Evolutionary conservation across 2,329 filamentous ascomycete species (phyloP).

Genomic region (Chaetomium sp.): DNA sequence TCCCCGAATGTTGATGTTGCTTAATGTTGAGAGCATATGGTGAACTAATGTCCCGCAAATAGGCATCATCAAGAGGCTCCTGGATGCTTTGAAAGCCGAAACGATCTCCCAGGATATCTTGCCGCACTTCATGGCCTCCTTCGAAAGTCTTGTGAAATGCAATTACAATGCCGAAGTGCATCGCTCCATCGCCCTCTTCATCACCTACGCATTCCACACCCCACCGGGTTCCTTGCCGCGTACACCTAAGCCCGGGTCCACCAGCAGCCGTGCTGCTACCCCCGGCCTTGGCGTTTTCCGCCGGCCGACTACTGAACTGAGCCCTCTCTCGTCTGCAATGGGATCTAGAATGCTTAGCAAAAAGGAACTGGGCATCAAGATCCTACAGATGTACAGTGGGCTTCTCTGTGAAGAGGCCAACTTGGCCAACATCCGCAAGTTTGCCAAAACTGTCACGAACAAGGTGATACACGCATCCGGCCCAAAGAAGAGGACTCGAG

Average conservation of each 20-base stretch:
- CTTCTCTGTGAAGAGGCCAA: constrained; percentile 71
- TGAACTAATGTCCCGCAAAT: constrained; percentile 16
- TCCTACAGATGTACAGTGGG: constrained; percentile 70
- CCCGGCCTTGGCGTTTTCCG: constrained; percentile 31
- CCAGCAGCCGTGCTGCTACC: constrained; percentile 35
- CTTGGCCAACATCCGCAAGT: constrained; percentile 67
- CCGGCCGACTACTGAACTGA: constrained; percentile 33
- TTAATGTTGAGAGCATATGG: not conserved
- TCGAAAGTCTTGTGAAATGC: constrained; percentile 71
- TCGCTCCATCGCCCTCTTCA: constrained; percentile 79
- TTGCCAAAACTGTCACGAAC: constrained; percentile 90
- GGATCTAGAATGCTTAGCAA: constrained; percentile 46
- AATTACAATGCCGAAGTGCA: constrained; percentile 80
- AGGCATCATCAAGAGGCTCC: constrained; percentile 84
- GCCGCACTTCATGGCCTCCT: constrained; percentile 68
- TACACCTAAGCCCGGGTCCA: constrained; percentile 42
- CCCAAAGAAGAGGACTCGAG: constrained; percentile 16
- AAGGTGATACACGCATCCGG: constrained; percentile 54
- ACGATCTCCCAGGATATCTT: constrained; percentile 65
- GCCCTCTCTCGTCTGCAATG: constrained; percentile 22
- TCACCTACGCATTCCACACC: constrained; percentile 81
- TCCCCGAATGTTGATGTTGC: not conserved
- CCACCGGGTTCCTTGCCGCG: constrained; percentile 42
- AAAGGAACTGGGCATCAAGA: constrained; percentile 64
- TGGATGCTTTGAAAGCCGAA: constrained; percentile 87